phyloP scores from a whole-genome alignment of 2,329 filamentous ascomycete genomes.

The Verticillium tricorpus region DNA sequence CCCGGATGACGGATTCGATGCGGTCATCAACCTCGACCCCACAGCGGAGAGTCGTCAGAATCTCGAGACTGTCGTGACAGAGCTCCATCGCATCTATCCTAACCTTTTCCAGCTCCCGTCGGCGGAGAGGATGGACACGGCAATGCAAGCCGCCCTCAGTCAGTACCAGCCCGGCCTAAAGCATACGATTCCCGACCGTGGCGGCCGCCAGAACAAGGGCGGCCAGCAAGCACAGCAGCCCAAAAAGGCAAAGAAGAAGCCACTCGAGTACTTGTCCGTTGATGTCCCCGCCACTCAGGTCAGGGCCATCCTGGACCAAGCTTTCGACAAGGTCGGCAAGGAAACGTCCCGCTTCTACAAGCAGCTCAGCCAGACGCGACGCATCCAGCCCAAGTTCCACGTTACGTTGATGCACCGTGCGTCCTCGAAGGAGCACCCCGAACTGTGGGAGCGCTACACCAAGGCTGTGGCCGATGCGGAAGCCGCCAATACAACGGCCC shows the following conservation, averaged over 20 bases:
- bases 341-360: slow-evolving; percentile 65
- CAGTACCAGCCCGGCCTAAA: slow-evolving; percentile 74
- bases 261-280: slow-evolving; percentile 54
- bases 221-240: slow-evolving; percentile 23
- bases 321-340: slow-evolving; percentile 50
- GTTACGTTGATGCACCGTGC: slow-evolving; percentile 89
- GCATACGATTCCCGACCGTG: slow-evolving; percentile 65
- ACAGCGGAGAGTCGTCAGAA: slow-evolving; percentile 75
- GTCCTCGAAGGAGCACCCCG: slow-evolving; percentile 51
- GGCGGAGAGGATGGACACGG: slow-evolving; percentile 69
- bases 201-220: slow-evolving; percentile 28
- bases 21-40: slow-evolving; percentile 80
- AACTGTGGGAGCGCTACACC: slow-evolving; percentile 72
- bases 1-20: slow-evolving; percentile 82
- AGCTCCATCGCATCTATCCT: slow-evolving; percentile 74
- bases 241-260: slow-evolving; percentile 37
- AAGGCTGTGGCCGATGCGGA: slow-evolving; percentile 49
- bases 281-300: slow-evolving; percentile 38
- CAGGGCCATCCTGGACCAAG: slow-evolving; percentile 56
- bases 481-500: slow-evolving; percentile 21
- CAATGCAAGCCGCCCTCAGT: slow-evolving; percentile 69
- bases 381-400: slow-evolving; percentile 83
- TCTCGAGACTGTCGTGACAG: slow-evolving; percentile 70
- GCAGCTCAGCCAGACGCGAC: slow-evolving; percentile 66
- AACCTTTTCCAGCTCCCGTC: slow-evolving; percentile 70